Percentiles rank a stretch among this genome's conserved stretches.
phyloP scores from a whole-genome alignment of 2,329 filamentous ascomycete species.

The Colletotrichum tabaci region DNA sequence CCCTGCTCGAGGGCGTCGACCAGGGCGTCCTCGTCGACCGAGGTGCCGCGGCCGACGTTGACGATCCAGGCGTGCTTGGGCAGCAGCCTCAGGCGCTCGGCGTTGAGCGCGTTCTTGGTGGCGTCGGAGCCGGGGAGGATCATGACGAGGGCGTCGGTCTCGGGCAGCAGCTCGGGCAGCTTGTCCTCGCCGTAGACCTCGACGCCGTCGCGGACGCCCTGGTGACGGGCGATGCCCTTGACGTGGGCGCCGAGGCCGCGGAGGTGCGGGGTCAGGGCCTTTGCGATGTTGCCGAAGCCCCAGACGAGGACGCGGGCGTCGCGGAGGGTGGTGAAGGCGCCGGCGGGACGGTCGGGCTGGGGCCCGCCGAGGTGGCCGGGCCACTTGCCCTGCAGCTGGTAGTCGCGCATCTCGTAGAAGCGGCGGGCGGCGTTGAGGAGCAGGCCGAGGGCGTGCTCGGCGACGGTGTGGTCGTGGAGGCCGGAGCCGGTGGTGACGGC shows the following conservation, averaged over 20 bases:
- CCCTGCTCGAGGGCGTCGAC: conserved; percentile 60
- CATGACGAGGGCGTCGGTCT: conserved; percentile 78
- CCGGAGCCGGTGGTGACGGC: conserved; percentile 74
- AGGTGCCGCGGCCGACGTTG: conserved; percentile 66
- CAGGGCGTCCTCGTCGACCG: conserved; percentile 65
- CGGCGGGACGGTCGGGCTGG: conserved; percentile 70
- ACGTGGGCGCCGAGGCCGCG: conserved; percentile 71
- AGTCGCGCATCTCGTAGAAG: conserved; percentile 76
- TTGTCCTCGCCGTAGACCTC: conserved; percentile 70
- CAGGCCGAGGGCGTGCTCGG: conserved; percentile 74
- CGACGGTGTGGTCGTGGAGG: conserved; percentile 75
- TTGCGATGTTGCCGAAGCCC: conserved; percentile 78
- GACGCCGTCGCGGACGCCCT: conserved; percentile 71
- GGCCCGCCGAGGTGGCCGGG: conserved; percentile 73
- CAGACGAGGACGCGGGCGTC: conserved; percentile 73
- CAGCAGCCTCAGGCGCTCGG: conserved; percentile 65
- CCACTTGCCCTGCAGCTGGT: conserved; percentile 70
- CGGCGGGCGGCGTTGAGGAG: conserved; percentile 69
- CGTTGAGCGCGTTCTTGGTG: conserved; percentile 70
- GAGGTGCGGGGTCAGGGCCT: conserved; percentile 70
- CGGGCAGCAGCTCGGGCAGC: conserved; percentile 66
- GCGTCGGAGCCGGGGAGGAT: conserved; percentile 72
- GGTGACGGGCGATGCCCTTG: conserved; percentile 68
- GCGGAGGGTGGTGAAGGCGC: conserved; percentile 71
- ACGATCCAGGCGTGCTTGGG: conserved; percentile 72